phyloP scores from a whole-genome alignment of 768 basidiomycete genomes.

The Hemileccinum rubropunctum region DNA sequence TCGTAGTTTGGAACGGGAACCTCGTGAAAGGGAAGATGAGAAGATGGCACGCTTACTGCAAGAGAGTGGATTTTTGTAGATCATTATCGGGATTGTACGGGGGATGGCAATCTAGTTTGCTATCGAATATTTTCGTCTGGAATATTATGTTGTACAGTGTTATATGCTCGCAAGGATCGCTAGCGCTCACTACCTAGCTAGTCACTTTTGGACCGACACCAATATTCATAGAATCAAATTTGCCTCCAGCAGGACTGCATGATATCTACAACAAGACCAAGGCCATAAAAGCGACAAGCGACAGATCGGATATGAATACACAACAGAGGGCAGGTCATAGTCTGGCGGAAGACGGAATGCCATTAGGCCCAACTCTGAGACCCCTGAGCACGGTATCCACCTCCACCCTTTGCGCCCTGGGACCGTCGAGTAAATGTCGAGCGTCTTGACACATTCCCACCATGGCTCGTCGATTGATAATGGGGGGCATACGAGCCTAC shows the following conservation, averaged over 20 bases:
- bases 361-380: not conserved
- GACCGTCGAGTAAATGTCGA: slow-evolving; percentile 14
- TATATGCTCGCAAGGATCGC: slow-evolving; percentile 12
- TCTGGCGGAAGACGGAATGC: not conserved
- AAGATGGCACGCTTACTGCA: slow-evolving; percentile 90
- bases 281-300: not conserved
- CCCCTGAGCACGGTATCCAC: not conserved
- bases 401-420: not conserved
- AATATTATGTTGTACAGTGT: slow-evolving; percentile 22
- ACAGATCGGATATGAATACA: not conserved
- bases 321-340: not conserved
- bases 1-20: slow-evolving; percentile 83
- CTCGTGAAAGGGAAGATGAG: slow-evolving; percentile 93
- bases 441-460: slow-evolving; percentile 13
- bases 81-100: not conserved
- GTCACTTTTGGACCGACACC: not conserved
- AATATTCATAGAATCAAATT: not conserved
- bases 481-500: slow-evolving; percentile 13
- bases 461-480: slow-evolving; percentile 21
- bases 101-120: slow-evolving; percentile 6
- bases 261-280: not conserved
- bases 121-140: slow-evolving; percentile 1
- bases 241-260: not conserved
- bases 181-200: slow-evolving; percentile 18
- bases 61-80: slow-evolving; percentile 81